A percentile compares a stretch with the other conserved stretches of the same genome.
phyloP scores from a whole-genome alignment of 768 basidiomycete species.

The Suillus tomentosus region DNA sequence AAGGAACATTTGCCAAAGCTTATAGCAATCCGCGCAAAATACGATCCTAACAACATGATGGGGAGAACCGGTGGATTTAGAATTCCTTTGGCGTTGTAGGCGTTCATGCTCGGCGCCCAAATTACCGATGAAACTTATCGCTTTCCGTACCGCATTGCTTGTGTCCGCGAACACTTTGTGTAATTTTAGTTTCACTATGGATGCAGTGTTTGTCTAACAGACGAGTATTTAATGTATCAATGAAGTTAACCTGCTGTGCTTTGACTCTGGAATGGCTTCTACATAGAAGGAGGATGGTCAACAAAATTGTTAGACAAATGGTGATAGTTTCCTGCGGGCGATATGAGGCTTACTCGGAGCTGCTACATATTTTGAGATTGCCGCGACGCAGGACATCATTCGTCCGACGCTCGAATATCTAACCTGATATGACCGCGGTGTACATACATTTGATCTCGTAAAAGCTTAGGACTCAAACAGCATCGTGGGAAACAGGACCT shows the following conservation, averaged over 20 bases:
- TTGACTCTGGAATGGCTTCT: neutral
- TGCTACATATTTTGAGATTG: too few species aligned
- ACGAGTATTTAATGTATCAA: neutral
- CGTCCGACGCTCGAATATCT: too few species aligned
- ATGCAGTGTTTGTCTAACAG: neutral
- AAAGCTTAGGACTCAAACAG: neutral
- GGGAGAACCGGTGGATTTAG: slow-evolving; percentile 19
- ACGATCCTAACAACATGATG: slow-evolving; percentile 21
- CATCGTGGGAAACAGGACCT: neutral
- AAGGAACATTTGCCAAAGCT: slow-evolving; percentile 9
- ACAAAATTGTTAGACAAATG: too few species aligned
- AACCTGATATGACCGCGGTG: too few species aligned
- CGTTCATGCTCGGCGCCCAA: neutral
- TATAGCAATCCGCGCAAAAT: slow-evolving; percentile 5
- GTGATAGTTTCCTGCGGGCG: too few species aligned
- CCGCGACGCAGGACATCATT: too few species aligned
- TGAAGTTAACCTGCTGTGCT: neutral
- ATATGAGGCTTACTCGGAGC: too few species aligned
- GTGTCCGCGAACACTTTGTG: neutral
- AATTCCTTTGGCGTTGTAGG: slow-evolving; percentile 14
- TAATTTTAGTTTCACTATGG: neutral
- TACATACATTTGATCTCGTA: too few species aligned
- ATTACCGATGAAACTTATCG: neutral
- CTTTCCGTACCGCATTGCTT: neutral
- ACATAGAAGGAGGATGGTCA: too few species aligned